Base-by-base conservation (phyloP, 768 basidiomycete genomes). In the Auriculariales sp. region DNA sequence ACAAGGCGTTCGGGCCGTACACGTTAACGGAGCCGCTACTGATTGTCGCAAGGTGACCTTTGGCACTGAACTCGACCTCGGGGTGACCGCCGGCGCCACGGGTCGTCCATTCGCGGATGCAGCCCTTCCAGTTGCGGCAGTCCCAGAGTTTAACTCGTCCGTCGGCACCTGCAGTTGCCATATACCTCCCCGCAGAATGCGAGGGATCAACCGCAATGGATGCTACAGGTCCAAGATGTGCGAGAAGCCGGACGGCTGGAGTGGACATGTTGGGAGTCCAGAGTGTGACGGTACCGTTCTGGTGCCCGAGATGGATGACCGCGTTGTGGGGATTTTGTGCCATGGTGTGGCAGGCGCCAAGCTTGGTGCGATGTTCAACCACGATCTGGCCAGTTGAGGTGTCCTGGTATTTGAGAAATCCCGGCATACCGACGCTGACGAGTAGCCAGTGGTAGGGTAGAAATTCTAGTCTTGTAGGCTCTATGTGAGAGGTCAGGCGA, bases 391-490 rank as follows among this genome's bases (percentile, higher is more conserved):
- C 95, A 0, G 91, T 98, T 3, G 94, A 91, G 0, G 89, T 93
- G 61, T 99, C 95, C 67, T 94, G 91, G 66, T 97, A 99, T 67
- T 93, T 93, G 0, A 98, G 71, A 63, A 81, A 88, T 2, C 95
- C 94, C 12, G 88, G 69, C 25, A 27, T 28, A 14, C 27, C 90
- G 14, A 91, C 72, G 53, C 78, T 82, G 10, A 79, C 88, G 2
- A 99, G 75, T 9, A 99, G 71, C 83, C 89, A 99, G 61, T 99
- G 95, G 57, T 92, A 97, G 0, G 90, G 91, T 5, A 99, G 72
- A 61, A 90, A 98, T 58, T 93, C 89, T 32, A 99, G 74, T 52
- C 83, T 71, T 4, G 87, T 89, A 1, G 90, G 85, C 58, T 98
- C 95, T 53, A 95, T 76, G 57, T 91, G 88, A 0, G 78, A 69